Evolutionary conservation across 495 filamentous ascomycete species (phyloP).

Genomic region (Neurospora pannonica): DNA sequence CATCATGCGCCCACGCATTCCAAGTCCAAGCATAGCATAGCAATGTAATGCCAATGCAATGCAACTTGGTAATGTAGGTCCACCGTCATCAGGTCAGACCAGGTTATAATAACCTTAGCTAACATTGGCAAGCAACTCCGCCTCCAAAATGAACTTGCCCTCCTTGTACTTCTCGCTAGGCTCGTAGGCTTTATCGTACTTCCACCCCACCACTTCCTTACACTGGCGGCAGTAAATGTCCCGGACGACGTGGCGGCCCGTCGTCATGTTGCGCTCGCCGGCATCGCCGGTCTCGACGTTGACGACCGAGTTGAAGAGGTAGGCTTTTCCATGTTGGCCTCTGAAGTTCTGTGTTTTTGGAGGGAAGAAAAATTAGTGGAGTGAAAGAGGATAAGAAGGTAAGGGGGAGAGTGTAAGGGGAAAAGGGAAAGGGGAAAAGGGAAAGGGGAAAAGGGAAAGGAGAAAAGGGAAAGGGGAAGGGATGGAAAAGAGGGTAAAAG

Average conservation of each 20-base stretch:
- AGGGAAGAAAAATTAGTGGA: too few species aligned
- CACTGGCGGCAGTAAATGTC: constrained; percentile 88
- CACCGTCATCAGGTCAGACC: too few species aligned
- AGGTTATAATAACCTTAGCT: constrained; percentile 24
- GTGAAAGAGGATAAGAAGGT: too few species aligned
- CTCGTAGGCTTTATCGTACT: constrained; percentile 97
- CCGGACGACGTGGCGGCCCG: constrained; percentile 83
- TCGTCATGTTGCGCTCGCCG: constrained; percentile 97
- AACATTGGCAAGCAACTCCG: constrained; percentile 77
- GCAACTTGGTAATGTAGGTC: too few species aligned
- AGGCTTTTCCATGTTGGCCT: constrained; percentile 96
- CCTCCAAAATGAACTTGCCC: constrained; percentile 94
- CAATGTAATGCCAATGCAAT: background rate
- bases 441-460: too few species aligned
- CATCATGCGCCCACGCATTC: background rate
- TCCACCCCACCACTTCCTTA: constrained; percentile 91
- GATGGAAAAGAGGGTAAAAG: background rate
- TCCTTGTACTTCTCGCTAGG: constrained; percentile 93
- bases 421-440: too few species aligned
- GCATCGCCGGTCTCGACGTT: constrained; percentile 75
- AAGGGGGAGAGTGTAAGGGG: too few species aligned
- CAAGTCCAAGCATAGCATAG: background rate
- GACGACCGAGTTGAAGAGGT: constrained; percentile 89
- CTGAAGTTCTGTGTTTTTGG: constrained; percentile 76
- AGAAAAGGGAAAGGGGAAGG: too few species aligned